These are phyloP conservation scores for Aspergillus cristatus DNA, from an alignment of 495 filamentous ascomycete genomes.

Conservation along the genomic window DNA sequence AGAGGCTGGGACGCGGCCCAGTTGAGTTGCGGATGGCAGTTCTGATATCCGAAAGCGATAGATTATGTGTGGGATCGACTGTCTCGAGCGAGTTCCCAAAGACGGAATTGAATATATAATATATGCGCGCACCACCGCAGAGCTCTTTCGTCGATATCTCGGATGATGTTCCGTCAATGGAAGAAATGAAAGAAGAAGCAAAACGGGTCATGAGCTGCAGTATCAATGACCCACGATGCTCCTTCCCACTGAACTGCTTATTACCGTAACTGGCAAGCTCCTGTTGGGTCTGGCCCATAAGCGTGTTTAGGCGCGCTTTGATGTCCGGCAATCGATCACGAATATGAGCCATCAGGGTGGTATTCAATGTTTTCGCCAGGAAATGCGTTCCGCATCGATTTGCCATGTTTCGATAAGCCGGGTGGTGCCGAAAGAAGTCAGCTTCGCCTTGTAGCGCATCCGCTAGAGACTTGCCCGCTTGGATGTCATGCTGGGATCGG, in stretches of 20 bases:
- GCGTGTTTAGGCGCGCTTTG: slow-evolving; percentile 90
- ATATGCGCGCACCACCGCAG: slow-evolving; percentile 92
- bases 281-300: slow-evolving; percentile 99
- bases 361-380: slow-evolving; percentile 89
- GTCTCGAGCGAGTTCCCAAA: slow-evolving; percentile 95
- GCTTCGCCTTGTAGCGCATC: slow-evolving; percentile 84
- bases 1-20: slow-evolving; percentile 87
- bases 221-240: slow-evolving; percentile 90
- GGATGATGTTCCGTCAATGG: slow-evolving; percentile 95
- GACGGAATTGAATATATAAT: slow-evolving; percentile 99
- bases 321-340: slow-evolving; percentile 94
- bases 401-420: slow-evolving; percentile 94
- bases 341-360: slow-evolving; percentile 92
- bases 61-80: slow-evolving; percentile 89
- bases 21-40: slow-evolving; percentile 98
- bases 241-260: slow-evolving; percentile 95
- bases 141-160: slow-evolving; percentile 99
- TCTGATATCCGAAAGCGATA: slow-evolving; percentile 93
- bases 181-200: slow-evolving; percentile 94
- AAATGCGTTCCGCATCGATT: slow-evolving; percentile 91
- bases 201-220: slow-evolving; percentile 98
- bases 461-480: slow-evolving; percentile 80
- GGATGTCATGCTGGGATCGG: slow-evolving; percentile 96
- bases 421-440: slow-evolving; percentile 95
- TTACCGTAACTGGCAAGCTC: slow-evolving; percentile 97